Evolutionary conservation across 495 filamentous ascomycete genomes (phyloP), one percentile per base, ranked within the genome.

Genomic region (Penicillium parvum): DNA sequence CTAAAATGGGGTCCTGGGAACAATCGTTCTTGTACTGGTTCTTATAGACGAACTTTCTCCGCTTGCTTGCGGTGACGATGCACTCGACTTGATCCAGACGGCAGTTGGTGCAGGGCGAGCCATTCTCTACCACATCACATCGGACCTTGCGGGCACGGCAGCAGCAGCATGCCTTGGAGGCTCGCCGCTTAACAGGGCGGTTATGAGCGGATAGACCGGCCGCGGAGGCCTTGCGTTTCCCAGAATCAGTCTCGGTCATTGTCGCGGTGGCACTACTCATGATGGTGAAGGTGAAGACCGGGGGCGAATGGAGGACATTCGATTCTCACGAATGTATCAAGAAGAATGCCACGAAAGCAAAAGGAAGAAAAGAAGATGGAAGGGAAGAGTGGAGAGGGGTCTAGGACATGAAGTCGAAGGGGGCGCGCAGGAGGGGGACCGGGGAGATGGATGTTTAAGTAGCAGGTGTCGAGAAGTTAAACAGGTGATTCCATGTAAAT

Each of bases 131-230:
- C 45, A 95, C 90, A 69, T 96, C 88, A 68, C 90, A 96, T 34
- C 90, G 76, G n/a, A 96, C 90, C 63, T 96, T 96, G 52, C 90
- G 81, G 17, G 85, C 78, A 40, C 90, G 76, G 57, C 90, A 96
- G 50, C 83, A 86, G 51, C 86, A 84, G 58, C 90, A 96, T 16
- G 90, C 90, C 40, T 90, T 85, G 5, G 89, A 85, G 3, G 90
- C 90, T 49, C 90, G 76, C 40, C 90, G 71, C 63, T 96, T 96
- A 17, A 86, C 82, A 11, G 80, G 76, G 22, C 82, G 72, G 37
- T 64, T 60, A 49, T 64, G 61, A 19, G 54, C 56, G 14, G 65
- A 49, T 3, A 72, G 59, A 9, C 67, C 63, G 9, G 69, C 66
- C 14, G 58, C 54, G 0, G 68, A 71, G 29, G 68, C 61, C 53